These are phyloP conservation scores for Melampsora americana DNA, from an alignment of 1,284 basidiomycete species.

Conservation along the genomic window DNA sequence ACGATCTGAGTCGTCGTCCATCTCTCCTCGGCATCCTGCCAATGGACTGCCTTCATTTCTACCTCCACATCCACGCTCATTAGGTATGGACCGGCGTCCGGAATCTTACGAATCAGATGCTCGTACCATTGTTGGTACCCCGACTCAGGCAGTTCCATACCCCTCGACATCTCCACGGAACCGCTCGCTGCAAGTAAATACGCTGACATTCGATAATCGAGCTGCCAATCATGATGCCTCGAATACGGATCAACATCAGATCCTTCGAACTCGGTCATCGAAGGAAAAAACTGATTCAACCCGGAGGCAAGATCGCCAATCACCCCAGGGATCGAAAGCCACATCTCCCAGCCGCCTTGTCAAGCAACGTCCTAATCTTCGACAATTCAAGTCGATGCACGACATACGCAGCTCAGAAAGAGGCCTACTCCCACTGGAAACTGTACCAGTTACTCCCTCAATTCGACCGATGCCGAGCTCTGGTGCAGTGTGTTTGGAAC, in stretches of 20 bases:
- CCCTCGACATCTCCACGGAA: background rate
- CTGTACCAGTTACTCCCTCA: background rate
- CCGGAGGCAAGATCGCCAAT: background rate
- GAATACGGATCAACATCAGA: background rate
- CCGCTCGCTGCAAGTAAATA: background rate
- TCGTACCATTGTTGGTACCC: background rate
- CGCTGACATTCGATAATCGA: background rate
- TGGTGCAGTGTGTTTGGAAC: no score
- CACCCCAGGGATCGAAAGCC: background rate
- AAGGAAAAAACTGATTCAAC: background rate
- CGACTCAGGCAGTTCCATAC: background rate
- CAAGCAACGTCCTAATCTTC: conserved; percentile 10
- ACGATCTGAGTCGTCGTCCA: background rate
- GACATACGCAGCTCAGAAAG: conserved; percentile 17
- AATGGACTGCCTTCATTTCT: background rate
- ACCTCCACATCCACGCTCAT: background rate
- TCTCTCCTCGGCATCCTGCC: background rate
- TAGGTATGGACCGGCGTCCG: background rate
- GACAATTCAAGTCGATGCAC: conserved; percentile 42
- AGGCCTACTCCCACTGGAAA: background rate
- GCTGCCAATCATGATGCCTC: background rate
- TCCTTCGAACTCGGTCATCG: conserved; percentile 4
- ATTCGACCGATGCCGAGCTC: no score
- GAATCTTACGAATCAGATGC: background rate
- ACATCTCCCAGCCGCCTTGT: no score